Evolutionary conservation across 768 basidiomycete species (phyloP), one percentile per base, ranked within the genome.

Genomic region (Xerocomus potaroensis): DNA sequence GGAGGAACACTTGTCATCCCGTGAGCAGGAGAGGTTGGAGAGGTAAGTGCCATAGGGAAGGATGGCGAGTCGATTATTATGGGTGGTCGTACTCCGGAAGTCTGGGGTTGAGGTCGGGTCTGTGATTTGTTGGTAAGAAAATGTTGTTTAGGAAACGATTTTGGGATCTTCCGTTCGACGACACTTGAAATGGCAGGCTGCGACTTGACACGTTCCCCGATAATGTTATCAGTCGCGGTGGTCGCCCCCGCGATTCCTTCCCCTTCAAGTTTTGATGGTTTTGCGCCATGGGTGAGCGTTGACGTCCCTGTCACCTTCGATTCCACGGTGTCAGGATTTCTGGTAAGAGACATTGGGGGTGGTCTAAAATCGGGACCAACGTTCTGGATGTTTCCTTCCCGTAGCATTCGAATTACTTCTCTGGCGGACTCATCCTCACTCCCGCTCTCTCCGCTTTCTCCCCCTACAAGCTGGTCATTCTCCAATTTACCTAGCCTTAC

Each of bases 401-500:
- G 70, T 41, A 83, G 54, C 36, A 81, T 69, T 18, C 78, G 74
- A 23, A 79, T 56, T 8, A 79, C 63, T 50, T 80, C 79, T 57
- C 74, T 76, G 48, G 73, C 60, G 15, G 56, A 63, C 46, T 74
- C 72, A 33, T 71, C 73, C 46, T 83, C 82, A 40, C 76, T 79
- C 26, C 65, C 79, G 43, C 79, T 82, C 38, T 80, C 79, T 24
- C 66, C 71, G 22, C 58, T 69, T 44, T 71, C 72, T n/a, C 68
- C 73, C 4, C 77, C 80, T 15, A 79, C 68, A 8, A 85, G 69
- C 15, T 64, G 71, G 30, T 69, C 65, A 19, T 75, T 64, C 53
- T 81, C 78, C 24, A 82, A 51, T 57, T 75, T 81, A 8, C 83
- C 82, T n/a, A 75, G 65, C 27, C 73, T 72, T 41, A 85, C 69